These are phyloP conservation scores for Vaccinium darrowii DNA, from an alignment of 148 eudicot species.

Conservation along the genomic window DNA sequence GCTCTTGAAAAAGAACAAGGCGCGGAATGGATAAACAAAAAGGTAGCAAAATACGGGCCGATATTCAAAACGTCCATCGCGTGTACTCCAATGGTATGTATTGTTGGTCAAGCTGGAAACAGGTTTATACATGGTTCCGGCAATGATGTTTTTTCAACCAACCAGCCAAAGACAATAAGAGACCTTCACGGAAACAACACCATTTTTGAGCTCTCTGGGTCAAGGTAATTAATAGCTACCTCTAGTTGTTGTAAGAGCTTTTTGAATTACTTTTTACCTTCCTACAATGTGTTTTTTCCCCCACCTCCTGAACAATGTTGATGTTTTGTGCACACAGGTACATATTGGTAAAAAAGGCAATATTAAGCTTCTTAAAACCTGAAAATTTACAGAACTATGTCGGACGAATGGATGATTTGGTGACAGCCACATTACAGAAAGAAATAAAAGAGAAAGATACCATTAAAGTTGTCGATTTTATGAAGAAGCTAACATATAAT, in stretches of 20 bases:
- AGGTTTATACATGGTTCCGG: constrained; percentile 17
- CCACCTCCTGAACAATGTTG: not conserved
- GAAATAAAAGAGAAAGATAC: constrained; percentile 10
- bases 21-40: constrained; percentile 16
- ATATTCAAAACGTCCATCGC: constrained; percentile 18
- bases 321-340: constrained; percentile 11
- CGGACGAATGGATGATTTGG: constrained; percentile 13
- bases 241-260: no score
- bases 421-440: constrained; percentile 2
- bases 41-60: constrained; percentile 16
- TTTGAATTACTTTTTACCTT: not conserved
- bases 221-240: not conserved
- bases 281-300: not conserved
- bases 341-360: constrained; percentile 14
- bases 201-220: constrained; percentile 18
- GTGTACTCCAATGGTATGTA: constrained; percentile 12
- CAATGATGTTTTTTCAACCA: constrained; percentile 9
- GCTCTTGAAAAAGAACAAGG: constrained; percentile 17
- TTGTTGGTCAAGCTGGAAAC: constrained; percentile 11
- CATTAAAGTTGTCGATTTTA: constrained; percentile 6
- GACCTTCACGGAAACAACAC: not conserved
- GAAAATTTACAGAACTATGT: constrained; percentile 10
- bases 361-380: constrained; percentile 15
- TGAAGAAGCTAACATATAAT: constrained; percentile 11
- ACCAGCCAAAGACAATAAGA: constrained; percentile 11